phyloP scores from a whole-genome alignment of 805 yeast species.

The Wickerhamiella azyma region DNA sequence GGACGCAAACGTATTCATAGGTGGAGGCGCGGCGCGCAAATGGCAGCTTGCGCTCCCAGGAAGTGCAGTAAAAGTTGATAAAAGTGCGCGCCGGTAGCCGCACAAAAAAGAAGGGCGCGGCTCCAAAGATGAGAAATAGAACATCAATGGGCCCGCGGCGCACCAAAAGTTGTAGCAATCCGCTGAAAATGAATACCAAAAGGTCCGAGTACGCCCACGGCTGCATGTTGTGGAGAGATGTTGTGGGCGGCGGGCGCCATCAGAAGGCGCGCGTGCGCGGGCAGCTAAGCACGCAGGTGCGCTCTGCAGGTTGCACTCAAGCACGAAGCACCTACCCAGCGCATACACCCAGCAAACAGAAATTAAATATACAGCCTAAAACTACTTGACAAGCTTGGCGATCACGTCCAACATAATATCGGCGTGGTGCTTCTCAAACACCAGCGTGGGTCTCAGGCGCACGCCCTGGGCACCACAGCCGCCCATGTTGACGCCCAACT shows the following conservation, averaged over 20 bases:
- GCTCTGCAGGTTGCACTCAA: too few relatives aligned
- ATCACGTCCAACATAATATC: constrained; percentile 42
- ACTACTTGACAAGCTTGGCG: constrained; percentile 23
- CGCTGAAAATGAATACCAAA: background rate
- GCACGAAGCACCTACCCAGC: too few relatives aligned
- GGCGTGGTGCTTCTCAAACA: constrained; percentile 69
- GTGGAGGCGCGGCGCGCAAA: constrained; percentile 16
- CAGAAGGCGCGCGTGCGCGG: too few relatives aligned
- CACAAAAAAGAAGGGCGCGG: constrained; percentile 11
- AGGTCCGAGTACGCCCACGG: constrained; percentile 17
- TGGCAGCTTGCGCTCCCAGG: constrained; percentile 19
- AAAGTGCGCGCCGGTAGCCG: constrained; percentile 18
- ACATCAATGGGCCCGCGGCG: constrained; percentile 4
- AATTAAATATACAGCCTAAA: background rate
- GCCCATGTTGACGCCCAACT: constrained; percentile 63
- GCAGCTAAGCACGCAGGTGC: too few relatives aligned
- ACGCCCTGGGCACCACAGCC: constrained; percentile 72
- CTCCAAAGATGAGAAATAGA: constrained; percentile 1
- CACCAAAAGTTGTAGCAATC: background rate
- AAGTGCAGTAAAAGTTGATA: constrained; percentile 16
- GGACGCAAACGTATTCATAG: constrained; percentile 18
- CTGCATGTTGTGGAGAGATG: constrained; percentile 12
- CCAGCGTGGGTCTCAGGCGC: constrained; percentile 68
- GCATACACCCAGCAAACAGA: too few relatives aligned
- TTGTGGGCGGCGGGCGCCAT: background rate